Percentiles rank a stretch among this genome's conserved stretches.
Evolutionary conservation across 306 rosid genomes (phyloP).

Genomic region (Luffa aegyptiaca): DNA sequence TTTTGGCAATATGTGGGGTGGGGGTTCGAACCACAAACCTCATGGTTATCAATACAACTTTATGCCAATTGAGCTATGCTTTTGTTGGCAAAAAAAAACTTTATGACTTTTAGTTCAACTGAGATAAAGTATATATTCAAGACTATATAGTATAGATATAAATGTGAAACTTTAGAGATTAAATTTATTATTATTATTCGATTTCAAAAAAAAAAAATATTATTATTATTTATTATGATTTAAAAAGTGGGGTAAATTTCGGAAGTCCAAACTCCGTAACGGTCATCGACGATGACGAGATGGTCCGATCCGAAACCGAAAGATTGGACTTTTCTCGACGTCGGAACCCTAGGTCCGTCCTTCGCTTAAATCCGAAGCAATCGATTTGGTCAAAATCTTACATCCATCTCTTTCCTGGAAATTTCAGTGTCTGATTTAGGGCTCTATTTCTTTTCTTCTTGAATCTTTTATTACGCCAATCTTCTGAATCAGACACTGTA

Average conservation of each 20-base stretch:
- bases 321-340: background rate
- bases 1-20: no score
- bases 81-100: no score
- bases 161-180: no score
- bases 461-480: background rate
- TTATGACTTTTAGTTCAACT: no score
- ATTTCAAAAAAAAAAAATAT: no score
- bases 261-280: background rate
- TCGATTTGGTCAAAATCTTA: background rate
- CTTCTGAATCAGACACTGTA: slow-evolving; percentile 1
- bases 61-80: no score
- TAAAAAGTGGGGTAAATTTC: background rate
- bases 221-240: no score
- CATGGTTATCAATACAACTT: no score
- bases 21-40: no score
- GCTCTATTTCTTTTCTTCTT: background rate
- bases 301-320: background rate
- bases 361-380: background rate
- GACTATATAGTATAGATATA: no score
- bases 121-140: no score
- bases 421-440: slow-evolving; percentile 9
- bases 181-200: no score
- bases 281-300: background rate
- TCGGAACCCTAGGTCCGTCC: background rate
- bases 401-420: background rate